Evolutionary conservation across 495 filamentous ascomycete genomes (phyloP).

Genomic region (Bathelium albidoporum): DNA sequence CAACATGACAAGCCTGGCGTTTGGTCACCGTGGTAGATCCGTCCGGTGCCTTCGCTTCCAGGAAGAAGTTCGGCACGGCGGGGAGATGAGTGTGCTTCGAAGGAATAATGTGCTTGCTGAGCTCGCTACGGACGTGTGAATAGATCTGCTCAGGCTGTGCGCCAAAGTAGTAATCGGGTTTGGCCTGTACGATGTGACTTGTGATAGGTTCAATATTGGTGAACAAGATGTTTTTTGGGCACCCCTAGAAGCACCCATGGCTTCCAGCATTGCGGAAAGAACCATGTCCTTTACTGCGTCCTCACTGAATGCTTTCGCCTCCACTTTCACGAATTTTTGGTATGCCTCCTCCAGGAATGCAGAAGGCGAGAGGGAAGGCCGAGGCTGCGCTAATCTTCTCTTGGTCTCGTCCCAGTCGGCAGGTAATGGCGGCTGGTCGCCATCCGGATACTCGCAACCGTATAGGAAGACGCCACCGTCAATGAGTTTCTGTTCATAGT

Average conservation of each 20-base stretch:
- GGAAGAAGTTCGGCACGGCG: conserved; percentile 35
- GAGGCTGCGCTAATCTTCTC: conserved; percentile 6
- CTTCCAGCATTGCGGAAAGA: conserved; percentile 31
- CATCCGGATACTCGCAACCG: too few relatives aligned
- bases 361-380: neutral
- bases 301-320: conserved; percentile 23
- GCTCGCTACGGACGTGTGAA: conserved; percentile 18
- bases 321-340: conserved; percentile 21
- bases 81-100: conserved; percentile 28
- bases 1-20: conserved; percentile 36
- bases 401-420: conserved; percentile 19
- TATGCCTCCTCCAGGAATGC: conserved; percentile 25
- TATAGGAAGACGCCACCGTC: too few relatives aligned
- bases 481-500: too few relatives aligned
- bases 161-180: conserved; percentile 37
- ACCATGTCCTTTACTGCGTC: conserved; percentile 4
- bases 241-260: conserved; percentile 9
- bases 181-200: neutral
- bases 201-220: conserved; percentile 27
- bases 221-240: conserved; percentile 25
- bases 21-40: conserved; percentile 27
- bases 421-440: conserved; percentile 10
- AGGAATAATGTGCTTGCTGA: conserved; percentile 30
- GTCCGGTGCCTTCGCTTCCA: conserved; percentile 31
- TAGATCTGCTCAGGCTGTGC: conserved; percentile 23